Conservation (phyloP, 257 asterid species). For the Solanum lycopersicoides region DNA sequence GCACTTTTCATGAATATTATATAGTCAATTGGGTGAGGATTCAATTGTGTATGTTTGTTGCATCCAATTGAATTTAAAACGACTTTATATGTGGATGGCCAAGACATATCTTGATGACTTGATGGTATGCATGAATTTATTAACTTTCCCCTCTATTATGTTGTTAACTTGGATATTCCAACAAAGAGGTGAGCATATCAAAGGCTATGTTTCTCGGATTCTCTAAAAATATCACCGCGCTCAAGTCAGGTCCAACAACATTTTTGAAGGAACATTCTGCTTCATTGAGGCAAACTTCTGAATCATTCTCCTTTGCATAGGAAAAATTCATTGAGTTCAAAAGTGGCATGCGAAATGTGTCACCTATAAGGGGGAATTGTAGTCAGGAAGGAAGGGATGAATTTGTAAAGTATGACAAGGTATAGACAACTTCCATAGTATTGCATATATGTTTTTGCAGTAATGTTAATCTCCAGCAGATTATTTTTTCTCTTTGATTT, state of each 20-base stretch:
- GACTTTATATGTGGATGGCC: not conserved
- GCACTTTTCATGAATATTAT: too few species aligned
- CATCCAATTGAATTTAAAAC: not conserved
- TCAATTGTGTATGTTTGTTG: not conserved
- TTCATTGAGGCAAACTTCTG: conserved; percentile 1
- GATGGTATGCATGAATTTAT: conserved; percentile 65
- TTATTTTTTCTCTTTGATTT: not conserved
- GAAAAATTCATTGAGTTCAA: conserved; percentile 89
- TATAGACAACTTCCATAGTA: conserved; percentile 12
- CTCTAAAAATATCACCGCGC: not conserved
- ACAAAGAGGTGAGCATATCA: conserved; percentile 61
- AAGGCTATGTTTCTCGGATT: not conserved
- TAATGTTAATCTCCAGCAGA: not conserved
- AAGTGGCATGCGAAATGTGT: conserved; percentile 88
- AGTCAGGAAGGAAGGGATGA: conserved; percentile 84
- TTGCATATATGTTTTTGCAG: not conserved
- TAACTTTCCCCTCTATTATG: conserved; percentile 76
- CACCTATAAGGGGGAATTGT: conserved; percentile 94
- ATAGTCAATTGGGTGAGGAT: too few species aligned
- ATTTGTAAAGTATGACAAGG: conserved; percentile 94
- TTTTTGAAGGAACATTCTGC: not conserved
- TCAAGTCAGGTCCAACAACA: not conserved
- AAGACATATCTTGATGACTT: not conserved
- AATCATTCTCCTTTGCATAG: conserved; percentile 34
- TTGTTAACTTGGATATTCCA: conserved; percentile 93